Conservation (phyloP, 257 asterid species). For the Forsythia viridissima region DNA sequence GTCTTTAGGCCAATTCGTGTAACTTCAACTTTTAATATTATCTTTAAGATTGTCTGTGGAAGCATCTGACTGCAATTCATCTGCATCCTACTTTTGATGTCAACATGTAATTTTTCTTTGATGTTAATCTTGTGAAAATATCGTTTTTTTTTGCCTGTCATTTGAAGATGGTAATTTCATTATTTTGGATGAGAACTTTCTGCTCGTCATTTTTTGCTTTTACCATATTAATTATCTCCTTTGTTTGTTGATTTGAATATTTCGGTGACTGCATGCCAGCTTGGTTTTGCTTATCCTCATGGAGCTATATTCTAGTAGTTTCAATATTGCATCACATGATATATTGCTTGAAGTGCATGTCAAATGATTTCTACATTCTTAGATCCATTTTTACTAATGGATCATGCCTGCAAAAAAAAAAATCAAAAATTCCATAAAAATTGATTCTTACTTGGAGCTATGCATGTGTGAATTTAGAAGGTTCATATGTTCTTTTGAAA, state of each 20-base stretch:
- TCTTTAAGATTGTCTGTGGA: background rate
- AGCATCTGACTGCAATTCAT: background rate
- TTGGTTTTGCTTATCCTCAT: background rate
- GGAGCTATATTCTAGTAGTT: background rate
- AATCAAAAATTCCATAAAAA: background rate
- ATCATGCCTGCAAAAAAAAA: slow-evolving; percentile 10
- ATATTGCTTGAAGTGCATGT: background rate
- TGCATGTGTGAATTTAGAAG: slow-evolving; percentile 6
- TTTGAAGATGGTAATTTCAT: background rate
- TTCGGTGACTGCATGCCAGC: background rate
- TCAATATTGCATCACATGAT: background rate
- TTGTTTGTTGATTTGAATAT: background rate
- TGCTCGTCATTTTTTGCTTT: background rate
- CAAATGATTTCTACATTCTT: background rate
- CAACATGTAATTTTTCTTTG: background rate
- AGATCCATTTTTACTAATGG: background rate
- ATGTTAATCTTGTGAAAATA: background rate
- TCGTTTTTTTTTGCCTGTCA: background rate
- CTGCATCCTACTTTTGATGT: background rate
- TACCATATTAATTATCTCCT: background rate
- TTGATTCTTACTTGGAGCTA: background rate
- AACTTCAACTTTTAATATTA: background rate
- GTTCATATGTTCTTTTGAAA: background rate
- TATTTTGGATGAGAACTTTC: background rate
- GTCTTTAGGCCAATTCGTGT: background rate